These are phyloP conservation scores for Aureobasidium vineae DNA, from an alignment of 2,329 filamentous ascomycete genomes.

Conservation along the genomic window DNA sequence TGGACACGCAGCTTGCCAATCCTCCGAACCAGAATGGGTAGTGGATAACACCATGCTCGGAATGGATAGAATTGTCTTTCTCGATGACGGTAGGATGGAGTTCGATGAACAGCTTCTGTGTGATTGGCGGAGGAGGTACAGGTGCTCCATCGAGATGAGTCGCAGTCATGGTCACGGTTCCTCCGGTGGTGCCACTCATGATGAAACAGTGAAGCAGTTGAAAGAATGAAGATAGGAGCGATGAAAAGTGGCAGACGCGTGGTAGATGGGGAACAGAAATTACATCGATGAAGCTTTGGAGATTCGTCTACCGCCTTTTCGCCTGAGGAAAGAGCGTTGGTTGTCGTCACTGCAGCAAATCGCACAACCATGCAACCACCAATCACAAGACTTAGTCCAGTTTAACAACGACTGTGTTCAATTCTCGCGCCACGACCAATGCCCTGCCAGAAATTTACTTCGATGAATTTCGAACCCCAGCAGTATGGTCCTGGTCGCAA, in stretches of 20 bases:
- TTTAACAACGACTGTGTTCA: background rate
- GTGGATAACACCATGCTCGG: constrained; percentile 33
- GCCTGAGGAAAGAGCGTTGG: background rate
- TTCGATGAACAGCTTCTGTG: constrained; percentile 27
- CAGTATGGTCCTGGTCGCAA: background rate
- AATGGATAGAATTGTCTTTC: constrained; percentile 32
- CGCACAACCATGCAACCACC: background rate
- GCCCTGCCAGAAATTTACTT: too few species aligned
- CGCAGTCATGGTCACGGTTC: constrained; percentile 13
- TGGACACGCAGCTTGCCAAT: constrained; percentile 32
- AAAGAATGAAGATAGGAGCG: background rate
- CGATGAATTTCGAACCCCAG: too few species aligned
- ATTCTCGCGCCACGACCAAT: too few species aligned
- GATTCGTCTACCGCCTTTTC: background rate
- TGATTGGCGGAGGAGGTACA: constrained; percentile 28
- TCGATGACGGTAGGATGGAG: constrained; percentile 30
- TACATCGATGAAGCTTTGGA: background rate
- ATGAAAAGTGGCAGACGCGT: background rate
- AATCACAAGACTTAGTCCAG: background rate
- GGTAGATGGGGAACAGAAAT: background rate
- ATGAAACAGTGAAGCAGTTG: background rate
- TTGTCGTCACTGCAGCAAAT: background rate
- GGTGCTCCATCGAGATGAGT: constrained; percentile 23
- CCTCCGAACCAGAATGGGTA: constrained; percentile 33
- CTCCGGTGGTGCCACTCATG: constrained; percentile 21